Base-by-base conservation (phyloP, 306 rosid genomes). In the Rosa persica region DNA sequence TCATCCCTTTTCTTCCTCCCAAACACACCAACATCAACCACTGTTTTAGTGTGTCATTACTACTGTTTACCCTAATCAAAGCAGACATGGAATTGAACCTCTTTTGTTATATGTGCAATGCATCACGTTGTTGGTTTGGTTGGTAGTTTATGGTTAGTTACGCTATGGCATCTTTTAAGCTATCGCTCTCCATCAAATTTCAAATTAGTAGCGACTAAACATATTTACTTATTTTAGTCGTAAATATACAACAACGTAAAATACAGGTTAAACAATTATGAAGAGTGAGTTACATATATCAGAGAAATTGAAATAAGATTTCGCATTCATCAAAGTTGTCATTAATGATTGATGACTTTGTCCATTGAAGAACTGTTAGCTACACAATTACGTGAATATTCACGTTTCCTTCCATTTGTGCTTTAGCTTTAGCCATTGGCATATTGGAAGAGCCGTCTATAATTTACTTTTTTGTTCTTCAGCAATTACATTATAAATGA, bases 11-110 rank as follows among this genome's bases (percentile, higher is more conserved):
- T 43, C 5, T 34, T 30, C 58, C 72, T 48, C 77, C 40, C 12
- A 66, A 51, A 67, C 64, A 44, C 51, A 81, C 87, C 85, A 78
- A 46, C 67, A 74, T 54, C 62, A 25, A 11, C 62, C 9, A 67
- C 82, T 72, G 47, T 79, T 83, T 46, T 62, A 71, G 61, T 61
- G 71, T 10, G 66, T 5, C 38, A 25, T 60, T 4, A 12, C 66
- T 25, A 11, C 19, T 60, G 66, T 27, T 34, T 2, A 34, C 22
- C 69, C 12, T 64, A 16, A 34, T 8, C 43, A 6, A 62, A 34
- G 22, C 44, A 64, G 69, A 64, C 69, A 34, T 30, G 69, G 12
- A 64, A 61, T 61, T 3, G 44, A 34, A 12, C 11, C 0, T 34
- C 0, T 64, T 64, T 13, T 64, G 69, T 34, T 34, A 7, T 34